Conservation (phyloP, 495 filamentous ascomycete species). For the Durotheca rogersii region DNA sequence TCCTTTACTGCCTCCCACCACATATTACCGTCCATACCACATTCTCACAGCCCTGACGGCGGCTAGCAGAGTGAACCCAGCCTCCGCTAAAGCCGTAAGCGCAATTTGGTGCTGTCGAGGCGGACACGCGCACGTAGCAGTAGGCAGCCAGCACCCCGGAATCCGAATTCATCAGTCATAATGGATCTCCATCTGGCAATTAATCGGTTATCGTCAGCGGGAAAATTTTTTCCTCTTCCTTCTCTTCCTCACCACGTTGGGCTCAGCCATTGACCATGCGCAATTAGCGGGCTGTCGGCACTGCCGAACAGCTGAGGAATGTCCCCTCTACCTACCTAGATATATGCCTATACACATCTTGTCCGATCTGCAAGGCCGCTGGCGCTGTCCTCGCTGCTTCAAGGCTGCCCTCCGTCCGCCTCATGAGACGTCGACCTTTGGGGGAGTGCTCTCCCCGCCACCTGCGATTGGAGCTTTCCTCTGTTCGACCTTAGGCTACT, state of each 20-base stretch:
- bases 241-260: not conserved
- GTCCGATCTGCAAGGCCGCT: not conserved
- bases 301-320: not conserved
- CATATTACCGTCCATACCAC: too few relatives aligned
- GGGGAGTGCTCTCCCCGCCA: too few relatives aligned
- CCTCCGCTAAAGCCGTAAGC: too few relatives aligned
- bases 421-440: not conserved
- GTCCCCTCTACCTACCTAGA: not conserved
- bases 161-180: conserved; percentile 13
- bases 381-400: not conserved
- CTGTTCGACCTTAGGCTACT: conserved; percentile 15
- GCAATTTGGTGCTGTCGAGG: too few relatives aligned
- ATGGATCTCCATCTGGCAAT: conserved; percentile 25
- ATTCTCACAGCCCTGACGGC: too few relatives aligned
- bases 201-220: conserved; percentile 3
- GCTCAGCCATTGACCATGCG: not conserved
- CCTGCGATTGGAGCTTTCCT: conserved; percentile 6
- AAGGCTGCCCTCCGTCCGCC: not conserved
- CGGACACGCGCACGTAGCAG: not conserved
- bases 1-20: too few relatives aligned
- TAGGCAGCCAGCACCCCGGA: conserved; percentile 1
- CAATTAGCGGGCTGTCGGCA: not conserved
- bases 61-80: too few relatives aligned
- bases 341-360: not conserved
- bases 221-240: conserved; percentile 9